These are phyloP conservation scores for Solanum hybrid DNA, from an alignment of 305 asterid genomes.

Conservation along the genomic window DNA sequence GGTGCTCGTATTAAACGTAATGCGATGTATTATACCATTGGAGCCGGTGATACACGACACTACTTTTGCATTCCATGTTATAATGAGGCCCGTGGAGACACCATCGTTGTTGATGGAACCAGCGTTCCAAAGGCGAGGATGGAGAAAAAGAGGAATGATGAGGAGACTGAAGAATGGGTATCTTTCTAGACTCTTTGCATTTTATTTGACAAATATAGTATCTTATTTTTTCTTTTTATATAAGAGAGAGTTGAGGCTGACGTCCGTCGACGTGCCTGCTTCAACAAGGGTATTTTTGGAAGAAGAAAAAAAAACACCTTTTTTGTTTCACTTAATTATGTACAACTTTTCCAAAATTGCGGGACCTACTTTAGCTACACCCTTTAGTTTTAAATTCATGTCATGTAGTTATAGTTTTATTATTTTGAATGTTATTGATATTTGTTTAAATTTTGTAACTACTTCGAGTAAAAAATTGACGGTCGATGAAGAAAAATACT, in stretches of 20 bases:
- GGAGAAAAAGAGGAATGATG: constrained; percentile 88
- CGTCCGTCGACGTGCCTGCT: not conserved
- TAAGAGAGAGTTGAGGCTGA: not conserved
- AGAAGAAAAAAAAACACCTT: not conserved
- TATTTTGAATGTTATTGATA: not conserved
- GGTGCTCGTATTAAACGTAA: constrained; percentile 93
- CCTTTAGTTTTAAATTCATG: not conserved
- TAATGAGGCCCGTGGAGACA: constrained; percentile 85
- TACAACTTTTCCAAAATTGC: not conserved
- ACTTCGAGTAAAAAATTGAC: not conserved
- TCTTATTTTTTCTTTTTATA: not conserved
- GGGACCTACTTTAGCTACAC: not conserved
- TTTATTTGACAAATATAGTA: not conserved
- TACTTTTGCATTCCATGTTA: constrained; percentile 87
- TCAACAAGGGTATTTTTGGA: not conserved
- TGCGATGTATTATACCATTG: constrained; percentile 82
- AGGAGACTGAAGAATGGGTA: constrained; percentile 99
- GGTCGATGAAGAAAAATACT: not conserved
- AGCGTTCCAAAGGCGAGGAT: constrained; percentile 62
- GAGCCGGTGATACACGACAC: constrained; percentile 85
- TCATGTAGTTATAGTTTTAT: not conserved
- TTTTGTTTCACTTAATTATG: not conserved
- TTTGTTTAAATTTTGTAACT: not conserved
- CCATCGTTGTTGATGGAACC: constrained; percentile 60
- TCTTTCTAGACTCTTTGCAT: not conserved